Evolutionary conservation across 352 stramenopile genomes (phyloP).

Genomic region (Globisporangium camurandrum): DNA sequence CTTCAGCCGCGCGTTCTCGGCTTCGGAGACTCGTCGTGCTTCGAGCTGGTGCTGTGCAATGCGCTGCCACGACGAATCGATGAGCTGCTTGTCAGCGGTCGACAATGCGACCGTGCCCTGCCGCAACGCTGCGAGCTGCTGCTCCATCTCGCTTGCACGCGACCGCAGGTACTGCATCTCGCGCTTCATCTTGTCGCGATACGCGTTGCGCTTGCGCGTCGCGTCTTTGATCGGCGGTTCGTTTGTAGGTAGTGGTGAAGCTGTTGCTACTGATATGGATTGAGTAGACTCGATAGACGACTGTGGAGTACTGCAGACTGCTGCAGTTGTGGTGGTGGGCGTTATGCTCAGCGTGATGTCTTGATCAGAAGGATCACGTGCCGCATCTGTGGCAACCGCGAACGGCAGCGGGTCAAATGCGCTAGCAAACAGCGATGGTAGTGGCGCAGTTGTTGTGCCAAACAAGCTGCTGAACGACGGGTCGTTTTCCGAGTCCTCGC

Average conservation of each 20-base stretch:
- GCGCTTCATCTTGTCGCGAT: constrained; percentile 25
- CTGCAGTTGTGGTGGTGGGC: background rate
- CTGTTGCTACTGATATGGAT: background rate
- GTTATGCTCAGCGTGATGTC: too few species aligned
- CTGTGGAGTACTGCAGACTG: background rate
- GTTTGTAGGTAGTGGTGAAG: background rate
- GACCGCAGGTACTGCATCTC: constrained; percentile 24
- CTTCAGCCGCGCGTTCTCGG: constrained; percentile 7
- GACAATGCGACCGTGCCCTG: constrained; percentile 3
- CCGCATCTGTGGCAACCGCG: too few species aligned
- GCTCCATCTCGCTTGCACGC: constrained; percentile 22
- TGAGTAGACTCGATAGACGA: background rate
- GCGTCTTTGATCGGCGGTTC: background rate
- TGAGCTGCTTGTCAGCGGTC: constrained; percentile 1
- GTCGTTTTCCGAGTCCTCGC: background rate
- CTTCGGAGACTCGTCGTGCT: background rate
- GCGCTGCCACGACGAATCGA: constrained; percentile 7
- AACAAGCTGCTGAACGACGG: background rate
- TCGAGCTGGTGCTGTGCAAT: constrained; percentile 5
- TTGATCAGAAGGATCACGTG: too few species aligned
- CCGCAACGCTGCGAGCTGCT: constrained; percentile 18
- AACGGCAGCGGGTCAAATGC: too few species aligned
- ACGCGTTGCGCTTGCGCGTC: constrained; percentile 18
- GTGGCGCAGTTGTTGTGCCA: background rate
- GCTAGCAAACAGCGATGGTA: background rate